A percentile compares a stretch with the other conserved stretches of the same genome.
phyloP scores from a whole-genome alignment of 352 stramenopile genomes.

The Peronospora tabacina region DNA sequence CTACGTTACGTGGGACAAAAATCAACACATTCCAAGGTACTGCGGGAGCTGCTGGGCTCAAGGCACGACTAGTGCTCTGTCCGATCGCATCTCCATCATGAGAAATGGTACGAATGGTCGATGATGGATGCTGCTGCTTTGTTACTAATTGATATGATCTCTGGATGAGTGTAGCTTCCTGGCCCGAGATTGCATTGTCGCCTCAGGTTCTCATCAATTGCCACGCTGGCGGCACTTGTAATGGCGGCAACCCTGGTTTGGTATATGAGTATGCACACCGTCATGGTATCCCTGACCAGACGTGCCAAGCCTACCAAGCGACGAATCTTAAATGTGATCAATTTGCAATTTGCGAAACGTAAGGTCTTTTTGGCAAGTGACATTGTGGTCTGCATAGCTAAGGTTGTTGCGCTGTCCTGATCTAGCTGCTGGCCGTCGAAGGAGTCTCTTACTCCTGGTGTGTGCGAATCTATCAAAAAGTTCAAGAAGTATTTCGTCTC shows the following conservation, averaged over 20 bases:
- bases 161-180: conserved; percentile 35
- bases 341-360: conserved; percentile 79
- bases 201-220: conserved; percentile 85
- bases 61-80: conserved; percentile 81
- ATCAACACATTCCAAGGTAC: conserved; percentile 94
- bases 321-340: conserved; percentile 74
- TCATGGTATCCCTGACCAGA: conserved; percentile 89
- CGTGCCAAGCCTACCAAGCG: conserved; percentile 88
- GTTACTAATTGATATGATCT: conserved; percentile 3
- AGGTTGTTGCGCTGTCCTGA: not conserved
- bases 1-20: conserved; percentile 94
- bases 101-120: conserved; percentile 50
- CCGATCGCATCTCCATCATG: conserved; percentile 88
- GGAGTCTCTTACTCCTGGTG: conserved; percentile 74
- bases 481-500: conserved; percentile 88
- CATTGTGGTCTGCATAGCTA: not conserved
- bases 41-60: conserved; percentile 91
- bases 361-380: conserved; percentile 10
- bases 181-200: conserved; percentile 75
- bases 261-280: conserved; percentile 84
- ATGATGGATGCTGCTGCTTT: conserved; percentile 1
- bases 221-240: conserved; percentile 65
- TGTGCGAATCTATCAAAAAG: conserved; percentile 77
- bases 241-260: conserved; percentile 69
- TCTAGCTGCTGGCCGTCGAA: conserved; percentile 81